phyloP scores from a whole-genome alignment of 164 flowering plant genomes.

The Sedum album region DNA sequence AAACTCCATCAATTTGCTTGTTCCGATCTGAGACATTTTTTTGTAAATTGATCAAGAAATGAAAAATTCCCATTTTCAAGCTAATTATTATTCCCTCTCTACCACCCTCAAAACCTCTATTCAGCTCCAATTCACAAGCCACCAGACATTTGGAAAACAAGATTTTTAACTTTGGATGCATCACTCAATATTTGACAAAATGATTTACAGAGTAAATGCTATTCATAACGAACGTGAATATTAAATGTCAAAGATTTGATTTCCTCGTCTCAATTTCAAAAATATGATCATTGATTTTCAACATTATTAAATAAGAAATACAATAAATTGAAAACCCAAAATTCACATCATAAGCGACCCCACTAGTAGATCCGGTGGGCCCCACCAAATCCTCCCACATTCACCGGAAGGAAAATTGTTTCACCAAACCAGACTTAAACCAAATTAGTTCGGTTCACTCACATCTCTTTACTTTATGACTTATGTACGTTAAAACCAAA shows the following conservation, averaged over 20 bases:
- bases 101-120: no score
- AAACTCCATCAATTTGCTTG: no score
- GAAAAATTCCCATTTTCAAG: no score
- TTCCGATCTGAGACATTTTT: no score
- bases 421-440: background rate
- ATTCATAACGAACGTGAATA: no score
- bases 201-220: no score
- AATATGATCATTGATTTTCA: background rate
- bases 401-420: background rate
- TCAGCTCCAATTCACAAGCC: no score
- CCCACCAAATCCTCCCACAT: background rate
- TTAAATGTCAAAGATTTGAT: constrained; percentile 5
- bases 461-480: background rate
- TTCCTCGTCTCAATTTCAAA: background rate
- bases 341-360: background rate
- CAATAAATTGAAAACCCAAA: background rate
- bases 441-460: background rate
- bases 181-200: no score
- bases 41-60: no score
- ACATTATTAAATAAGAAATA: background rate
- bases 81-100: no score
- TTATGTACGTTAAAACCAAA: background rate
- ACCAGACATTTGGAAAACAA: no score
- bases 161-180: no score
- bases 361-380: background rate